These are phyloP conservation scores for Coelastrella sp. DNA, from an alignment of 139 green algal genomes.

Conservation along the genomic window DNA sequence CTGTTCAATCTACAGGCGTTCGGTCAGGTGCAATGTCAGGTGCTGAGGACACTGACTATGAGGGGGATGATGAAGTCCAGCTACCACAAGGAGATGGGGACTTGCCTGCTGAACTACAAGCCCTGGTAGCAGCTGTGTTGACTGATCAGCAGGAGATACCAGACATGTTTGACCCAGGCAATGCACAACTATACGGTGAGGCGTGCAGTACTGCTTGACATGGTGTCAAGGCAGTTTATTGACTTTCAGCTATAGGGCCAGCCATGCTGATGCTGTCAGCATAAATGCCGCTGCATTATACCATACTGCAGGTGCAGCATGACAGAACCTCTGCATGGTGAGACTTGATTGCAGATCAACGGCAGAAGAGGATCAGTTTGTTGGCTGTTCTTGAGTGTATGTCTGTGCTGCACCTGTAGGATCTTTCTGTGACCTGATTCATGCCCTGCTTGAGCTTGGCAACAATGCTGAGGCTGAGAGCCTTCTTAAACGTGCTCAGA, in stretches of 20 bases:
- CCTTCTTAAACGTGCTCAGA: slow-evolving; percentile 13
- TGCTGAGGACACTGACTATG: slow-evolving; percentile 26
- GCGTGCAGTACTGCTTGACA: not conserved
- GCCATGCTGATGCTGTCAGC: too few relatives aligned
- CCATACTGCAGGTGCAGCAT: too few relatives aligned
- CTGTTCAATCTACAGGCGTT: not conserved
- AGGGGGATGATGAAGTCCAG: not conserved
- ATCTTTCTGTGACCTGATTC: slow-evolving; percentile 12
- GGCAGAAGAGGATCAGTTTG: too few relatives aligned
- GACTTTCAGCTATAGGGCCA: too few relatives aligned
- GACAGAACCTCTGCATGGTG: too few relatives aligned
- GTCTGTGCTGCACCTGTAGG: not conserved
- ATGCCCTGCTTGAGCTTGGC: slow-evolving; percentile 1
- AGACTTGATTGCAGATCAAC: too few relatives aligned
- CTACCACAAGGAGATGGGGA: not conserved
- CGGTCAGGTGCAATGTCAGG: slow-evolving; percentile 10
- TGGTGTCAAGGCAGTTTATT: not conserved
- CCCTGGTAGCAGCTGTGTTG: slow-evolving; percentile 11
- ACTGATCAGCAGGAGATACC: slow-evolving; percentile 7
- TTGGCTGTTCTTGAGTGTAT: too few relatives aligned
- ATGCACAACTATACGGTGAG: slow-evolving; percentile 32
- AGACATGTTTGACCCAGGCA: slow-evolving; percentile 13
- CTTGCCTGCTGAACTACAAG: slow-evolving; percentile 31
- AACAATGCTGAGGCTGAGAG: not conserved
- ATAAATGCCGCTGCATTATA: too few relatives aligned